These are phyloP conservation scores for Plicaturopsis crispa DNA, from an alignment of 768 basidiomycete species.

Conservation along the genomic window DNA sequence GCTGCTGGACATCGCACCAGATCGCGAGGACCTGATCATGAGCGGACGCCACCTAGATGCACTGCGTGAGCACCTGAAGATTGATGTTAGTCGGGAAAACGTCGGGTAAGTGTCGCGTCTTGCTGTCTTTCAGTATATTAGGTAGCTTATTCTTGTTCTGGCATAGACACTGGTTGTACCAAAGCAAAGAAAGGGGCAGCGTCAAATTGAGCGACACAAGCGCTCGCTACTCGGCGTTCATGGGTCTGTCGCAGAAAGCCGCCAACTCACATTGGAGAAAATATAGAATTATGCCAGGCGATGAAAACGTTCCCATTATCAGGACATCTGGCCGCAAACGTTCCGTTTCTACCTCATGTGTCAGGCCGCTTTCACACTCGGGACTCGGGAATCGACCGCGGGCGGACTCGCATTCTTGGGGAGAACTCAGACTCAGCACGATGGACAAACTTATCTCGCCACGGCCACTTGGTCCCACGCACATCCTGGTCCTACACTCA, in stretches of 20 bases:
- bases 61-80: slow-evolving; percentile 22
- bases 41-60: slow-evolving; percentile 19
- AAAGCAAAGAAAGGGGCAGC: slow-evolving; percentile 14
- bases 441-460: slow-evolving; percentile 25
- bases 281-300: too few species aligned
- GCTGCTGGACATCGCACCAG: slow-evolving; percentile 25
- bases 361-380: too few species aligned
- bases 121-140: neutral
- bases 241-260: too few species aligned
- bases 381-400: too few species aligned
- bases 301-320: too few species aligned
- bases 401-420: too few species aligned
- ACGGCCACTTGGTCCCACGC: slow-evolving; percentile 27
- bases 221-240: slow-evolving; percentile 18
- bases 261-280: too few species aligned
- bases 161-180: slow-evolving; percentile 27
- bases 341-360: too few species aligned
- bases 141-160: neutral
- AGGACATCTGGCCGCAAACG: too few species aligned
- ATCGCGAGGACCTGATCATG: slow-evolving; percentile 24
- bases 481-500: slow-evolving; percentile 23
- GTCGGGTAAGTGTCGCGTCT: slow-evolving; percentile 15
- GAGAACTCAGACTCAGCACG: slow-evolving; percentile 17
- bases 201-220: slow-evolving; percentile 17
- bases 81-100: slow-evolving; percentile 14